Percentiles rank a stretch among this genome's conserved stretches.
Evolutionary conservation across 345 rosid genomes (phyloP).

Genomic region (Pelargonium nanum): DNA sequence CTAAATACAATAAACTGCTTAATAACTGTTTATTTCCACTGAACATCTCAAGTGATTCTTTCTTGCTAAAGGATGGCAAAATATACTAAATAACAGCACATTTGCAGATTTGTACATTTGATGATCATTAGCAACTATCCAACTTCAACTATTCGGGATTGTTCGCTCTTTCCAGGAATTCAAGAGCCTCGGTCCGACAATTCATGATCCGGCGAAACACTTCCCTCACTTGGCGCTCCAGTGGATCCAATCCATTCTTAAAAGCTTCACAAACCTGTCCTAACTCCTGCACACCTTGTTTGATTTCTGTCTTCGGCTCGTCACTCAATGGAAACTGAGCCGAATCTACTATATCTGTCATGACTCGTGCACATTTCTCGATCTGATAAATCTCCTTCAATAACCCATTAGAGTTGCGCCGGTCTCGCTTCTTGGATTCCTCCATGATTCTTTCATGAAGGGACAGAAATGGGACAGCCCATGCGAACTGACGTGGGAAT

Average conservation of each 20-base stretch:
- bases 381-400: conserved; percentile 74
- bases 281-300: conserved; percentile 53
- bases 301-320: conserved; percentile 49
- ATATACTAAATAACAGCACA: neutral
- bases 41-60: too few relatives aligned
- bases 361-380: conserved; percentile 45
- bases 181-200: conserved; percentile 75
- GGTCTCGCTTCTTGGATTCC: conserved; percentile 66
- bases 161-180: conserved; percentile 37
- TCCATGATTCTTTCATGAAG: conserved; percentile 71
- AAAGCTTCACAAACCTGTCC: conserved; percentile 34
- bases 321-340: conserved; percentile 56
- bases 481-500: conserved; percentile 53
- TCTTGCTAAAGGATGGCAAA: too few relatives aligned
- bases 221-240: conserved; percentile 80
- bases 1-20: neutral
- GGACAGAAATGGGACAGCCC: conserved; percentile 53
- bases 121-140: neutral
- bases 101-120: neutral
- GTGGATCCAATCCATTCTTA: conserved; percentile 61
- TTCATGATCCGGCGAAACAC: conserved; percentile 72
- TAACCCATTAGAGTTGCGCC: conserved; percentile 68
- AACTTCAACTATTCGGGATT: conserved; percentile 16
- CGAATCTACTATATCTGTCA: conserved; percentile 64
- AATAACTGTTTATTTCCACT: too few relatives aligned